phyloP scores from a whole-genome alignment of 768 basidiomycete genomes.

The Mycena rebaudengoi region DNA sequence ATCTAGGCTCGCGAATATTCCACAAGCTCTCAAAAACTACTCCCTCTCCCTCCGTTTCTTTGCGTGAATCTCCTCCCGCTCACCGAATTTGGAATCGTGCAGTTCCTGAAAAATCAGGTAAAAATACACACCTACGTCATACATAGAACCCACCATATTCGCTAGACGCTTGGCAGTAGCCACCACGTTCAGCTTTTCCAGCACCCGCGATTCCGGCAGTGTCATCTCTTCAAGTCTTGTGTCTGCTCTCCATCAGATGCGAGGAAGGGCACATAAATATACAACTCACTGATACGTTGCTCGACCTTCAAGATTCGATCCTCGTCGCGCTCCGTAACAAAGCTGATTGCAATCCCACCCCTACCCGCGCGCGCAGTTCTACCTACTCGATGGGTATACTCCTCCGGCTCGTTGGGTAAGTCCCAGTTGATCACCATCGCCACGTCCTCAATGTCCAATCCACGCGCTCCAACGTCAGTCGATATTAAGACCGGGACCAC shows the following conservation, averaged over 20 bases:
- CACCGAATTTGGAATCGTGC: conserved; percentile 89
- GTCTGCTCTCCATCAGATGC: conserved; percentile 50
- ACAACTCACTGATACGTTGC: conserved; percentile 80
- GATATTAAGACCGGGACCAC: conserved; percentile 92
- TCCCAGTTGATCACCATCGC: conserved; percentile 99
- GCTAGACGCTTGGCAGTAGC: conserved; percentile 93
- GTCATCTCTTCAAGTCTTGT: conserved; percentile 77
- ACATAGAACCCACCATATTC: conserved; percentile 76
- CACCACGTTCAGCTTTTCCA: conserved; percentile 88
- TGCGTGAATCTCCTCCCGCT: conserved; percentile 84
- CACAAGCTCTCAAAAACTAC: background rate
- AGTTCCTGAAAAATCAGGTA: conserved; percentile 67
- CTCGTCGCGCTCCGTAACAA: conserved; percentile 94
- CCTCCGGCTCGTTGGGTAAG: conserved; percentile 87
- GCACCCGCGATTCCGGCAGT: conserved; percentile 80
- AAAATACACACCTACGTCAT: conserved; percentile 2
- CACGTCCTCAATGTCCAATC: conserved; percentile 95
- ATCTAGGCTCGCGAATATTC: too few species aligned
- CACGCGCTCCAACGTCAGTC: conserved; percentile 95
- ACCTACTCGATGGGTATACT: conserved; percentile 96
- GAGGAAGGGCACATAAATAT: background rate
- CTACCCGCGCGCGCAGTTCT: conserved; percentile 91
- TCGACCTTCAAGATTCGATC: conserved; percentile 86
- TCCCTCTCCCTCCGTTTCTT: conserved; percentile 53
- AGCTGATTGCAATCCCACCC: conserved; percentile 90